Conservation (phyloP, 768 basidiomycete species). For the Lentinula aciculospora region DNA sequence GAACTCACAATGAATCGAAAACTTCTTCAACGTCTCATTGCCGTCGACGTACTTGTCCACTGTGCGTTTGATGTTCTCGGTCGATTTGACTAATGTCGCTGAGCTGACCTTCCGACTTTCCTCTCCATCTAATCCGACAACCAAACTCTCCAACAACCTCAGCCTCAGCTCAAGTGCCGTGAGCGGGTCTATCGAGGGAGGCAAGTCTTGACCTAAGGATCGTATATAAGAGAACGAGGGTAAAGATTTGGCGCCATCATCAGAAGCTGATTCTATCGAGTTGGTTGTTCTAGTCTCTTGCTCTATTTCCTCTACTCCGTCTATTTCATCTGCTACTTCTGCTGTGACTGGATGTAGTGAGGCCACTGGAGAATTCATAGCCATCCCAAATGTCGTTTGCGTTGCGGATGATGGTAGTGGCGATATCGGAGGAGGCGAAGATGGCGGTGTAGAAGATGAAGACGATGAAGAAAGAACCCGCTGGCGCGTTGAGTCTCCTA, state of each 20-base stretch:
- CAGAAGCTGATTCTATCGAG: constrained; percentile 1
- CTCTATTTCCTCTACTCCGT: neutral
- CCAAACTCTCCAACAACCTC: constrained; percentile 75
- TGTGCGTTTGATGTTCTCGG: constrained; percentile 54
- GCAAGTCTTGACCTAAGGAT: constrained; percentile 4
- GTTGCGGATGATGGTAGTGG: constrained; percentile 31
- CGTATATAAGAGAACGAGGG: neutral
- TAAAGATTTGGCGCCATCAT: neutral
- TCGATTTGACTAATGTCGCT: constrained; percentile 49
- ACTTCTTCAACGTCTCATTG: constrained; percentile 68
- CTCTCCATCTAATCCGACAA: constrained; percentile 55
- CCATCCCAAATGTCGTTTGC: constrained; percentile 13
- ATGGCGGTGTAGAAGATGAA: constrained; percentile 32
- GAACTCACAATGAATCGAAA: constrained; percentile 67
- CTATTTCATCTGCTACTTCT: neutral
- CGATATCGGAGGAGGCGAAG: constrained; percentile 29
- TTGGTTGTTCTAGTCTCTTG: neutral
- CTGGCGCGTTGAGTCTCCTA: constrained; percentile 69
- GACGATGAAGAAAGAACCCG: constrained; percentile 58
- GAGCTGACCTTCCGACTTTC: constrained; percentile 27
- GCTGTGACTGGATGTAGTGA: constrained; percentile 8
- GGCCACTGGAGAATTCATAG: constrained; percentile 18
- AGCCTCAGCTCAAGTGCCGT: constrained; percentile 72
- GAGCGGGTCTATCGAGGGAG: constrained; percentile 49
- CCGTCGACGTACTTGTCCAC: constrained; percentile 54